Base-by-base conservation (phyloP, 2,329 filamentous ascomycete genomes). In the Colletotrichum echinochloae region DNA sequence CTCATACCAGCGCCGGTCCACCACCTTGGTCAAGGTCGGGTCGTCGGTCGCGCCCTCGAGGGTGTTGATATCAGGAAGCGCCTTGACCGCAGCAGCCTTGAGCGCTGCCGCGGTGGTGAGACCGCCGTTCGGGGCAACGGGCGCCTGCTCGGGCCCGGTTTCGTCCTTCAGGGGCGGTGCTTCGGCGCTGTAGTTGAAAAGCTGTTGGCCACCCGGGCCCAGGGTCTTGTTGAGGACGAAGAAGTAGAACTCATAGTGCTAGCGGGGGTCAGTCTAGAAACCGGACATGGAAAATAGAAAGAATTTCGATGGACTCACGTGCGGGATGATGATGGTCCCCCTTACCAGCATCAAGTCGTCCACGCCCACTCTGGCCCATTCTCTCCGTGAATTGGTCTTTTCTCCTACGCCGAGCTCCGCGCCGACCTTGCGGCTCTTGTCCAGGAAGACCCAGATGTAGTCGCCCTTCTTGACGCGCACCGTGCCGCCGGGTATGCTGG, bases 171-270 rank as follows among this genome's bases (percentile, higher is more conserved):
- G 54, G 30, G 57, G 73, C 0, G 86, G 82, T 1, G 85, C 82
- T 64, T 89, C 85, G 70, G 83, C 80, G 74, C 82, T 85, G 79
- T 95, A 97, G 76, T 94, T 87, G 79, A 99, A 98, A 12, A 99
- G 84, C 7, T 89, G 84, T 26, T 84, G 85, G 61, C 92, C 91
- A 46, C 90, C 89, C n/a, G 93, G 91, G 2, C 92, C 93, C 2
- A 89, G 81, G 33, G 90, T 92, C 77, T 92, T 94, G 80, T 98
- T 98, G 80, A 97, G 92, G 78, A 98, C 90, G 82, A 99, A 98
- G 82, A 95, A 96, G 80, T 98, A 96, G 79, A 99, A 94, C 74
- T 98, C 95, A 78, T 97, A 98, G 81, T 99, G 96, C 94, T 98
- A 78, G 56, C 63, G 65, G 37, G 66, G 30, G 73, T 78, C 70